Evolutionary conservation across 768 basidiomycete genomes (phyloP).

Genomic region (Suillus subaureus): DNA sequence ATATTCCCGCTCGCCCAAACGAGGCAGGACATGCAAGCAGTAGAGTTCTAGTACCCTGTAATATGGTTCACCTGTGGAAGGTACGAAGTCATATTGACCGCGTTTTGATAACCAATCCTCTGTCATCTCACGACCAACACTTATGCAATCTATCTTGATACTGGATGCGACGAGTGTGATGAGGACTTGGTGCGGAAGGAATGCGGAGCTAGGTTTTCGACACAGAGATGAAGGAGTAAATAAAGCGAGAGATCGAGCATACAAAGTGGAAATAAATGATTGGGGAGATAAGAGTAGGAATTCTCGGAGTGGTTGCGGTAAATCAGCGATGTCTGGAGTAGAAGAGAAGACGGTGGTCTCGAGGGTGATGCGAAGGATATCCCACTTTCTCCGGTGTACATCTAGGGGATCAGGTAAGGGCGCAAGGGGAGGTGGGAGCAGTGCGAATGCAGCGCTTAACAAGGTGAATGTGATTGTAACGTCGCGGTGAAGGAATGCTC

Average conservation of each 20-base stretch:
- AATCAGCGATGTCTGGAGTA: conserved; percentile 37
- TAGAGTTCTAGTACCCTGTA: conserved; percentile 78
- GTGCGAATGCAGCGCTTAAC: conserved; percentile 65
- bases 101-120: conserved; percentile 80
- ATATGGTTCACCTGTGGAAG: conserved; percentile 55
- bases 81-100: conserved; percentile 36
- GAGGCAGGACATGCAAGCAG: conserved; percentile 70
- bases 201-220: conserved; percentile 48
- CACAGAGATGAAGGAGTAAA: conserved; percentile 57
- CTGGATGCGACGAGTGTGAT: conserved; percentile 71
- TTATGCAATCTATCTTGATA: conserved; percentile 64
- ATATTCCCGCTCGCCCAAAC: conserved; percentile 79
- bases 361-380: conserved; percentile 81
- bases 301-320: conserved; percentile 56
- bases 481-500: conserved; percentile 78
- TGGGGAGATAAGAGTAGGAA: conserved; percentile 61
- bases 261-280: conserved; percentile 54
- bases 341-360: conserved; percentile 74
- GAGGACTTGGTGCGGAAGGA: conserved; percentile 70
- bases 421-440: conserved; percentile 48
- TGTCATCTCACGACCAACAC: conserved; percentile 62
- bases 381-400: conserved; percentile 76
- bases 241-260: conserved; percentile 64
- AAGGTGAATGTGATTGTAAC: conserved; percentile 66
- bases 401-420: conserved; percentile 43